Base-by-base conservation (phyloP, 495 filamentous ascomycete genomes). In the Xylaria intraflava region DNA sequence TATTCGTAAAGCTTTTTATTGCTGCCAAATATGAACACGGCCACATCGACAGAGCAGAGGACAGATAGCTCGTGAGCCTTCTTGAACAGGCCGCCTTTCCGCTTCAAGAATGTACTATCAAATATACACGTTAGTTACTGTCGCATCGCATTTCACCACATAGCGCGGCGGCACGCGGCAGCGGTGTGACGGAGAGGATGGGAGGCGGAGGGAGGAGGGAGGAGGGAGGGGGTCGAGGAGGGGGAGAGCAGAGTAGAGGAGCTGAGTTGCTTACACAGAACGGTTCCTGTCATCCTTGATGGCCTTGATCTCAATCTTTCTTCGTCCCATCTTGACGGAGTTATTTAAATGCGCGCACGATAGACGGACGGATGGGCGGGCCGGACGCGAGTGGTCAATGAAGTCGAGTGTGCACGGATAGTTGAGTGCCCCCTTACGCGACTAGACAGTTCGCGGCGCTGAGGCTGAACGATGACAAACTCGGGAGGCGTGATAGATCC, bases 201-300 rank as follows among this genome's bases (percentile, higher is more conserved):
- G 41, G 30, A 29, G 36, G n/a, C 6, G 46, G 35, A 36, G 48
- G n/a, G 26, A 46, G 29, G 27, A 40, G 43, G 48, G 48, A 43
- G 35, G 36, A 41, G 35, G 24, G 42, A 51, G 45, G 56, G 48
- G 41, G 58, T 11, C 29, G 41, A 14, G 22, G 41, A 40, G 49
- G 17, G 29, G 31, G 36, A 24, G 40, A 45, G 48, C 43, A 40
- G 38, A 40, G 19, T 35, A 26, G 36, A 38, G 56, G 46, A 43
- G 29, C 33, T 46, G 48, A 56, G 39, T 41, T 57, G 80, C 91
- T 77, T 88, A 96, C 92, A 96, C 93, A 59, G 92, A 96, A 66
- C 93, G 90, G 67, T 98, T 98, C 65, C 93, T 83, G 69, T 98
- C 93, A 83, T 98, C 93, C 76, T 95, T 96, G 79, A 98, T 98